Base-by-base conservation (phyloP, 441 rosid species). In the Adansonia rubrostipa region DNA sequence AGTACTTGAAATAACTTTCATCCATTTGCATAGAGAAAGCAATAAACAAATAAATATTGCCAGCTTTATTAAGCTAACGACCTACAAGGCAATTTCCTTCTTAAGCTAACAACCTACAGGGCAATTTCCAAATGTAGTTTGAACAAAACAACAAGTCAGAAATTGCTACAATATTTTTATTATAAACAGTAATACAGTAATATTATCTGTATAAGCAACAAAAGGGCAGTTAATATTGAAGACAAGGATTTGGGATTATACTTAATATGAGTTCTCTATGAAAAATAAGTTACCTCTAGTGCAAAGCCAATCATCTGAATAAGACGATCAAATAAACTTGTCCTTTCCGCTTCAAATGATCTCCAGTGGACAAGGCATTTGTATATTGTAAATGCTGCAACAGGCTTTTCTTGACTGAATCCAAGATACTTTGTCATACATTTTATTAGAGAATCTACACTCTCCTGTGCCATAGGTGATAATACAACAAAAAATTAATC, bases 351-450 rank as follows among this genome's bases (percentile, higher is more conserved):
- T 84, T 95, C 98, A 78, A 97, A 91, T 78, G 87, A 81, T 88
- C 80, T 92, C 98, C 99, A 97, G 75, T 90, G 90, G 73, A 92
- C 80, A 81, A 97, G 97, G 85, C 98, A 93, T 90, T 85, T 94
- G 81, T 97, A 93, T 63, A 95, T 86, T 44, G 98, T 95, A 84
- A 91, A 77, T 69, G 97, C 95, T 68, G 96, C 98, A 51, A 92
- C 89, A 68, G 99, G 97, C 81, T 88, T 89, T 71, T 90, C 97
- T 64, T 87, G 87, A 82, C 89, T 87, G 81, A 91, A 93, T 75
- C 99, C 98, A 20, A 92, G 66, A 73, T 92, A 77, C 82, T 85
- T 83, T 69, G 89, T 80, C 74, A 91, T 87, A 67, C 92, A 88
- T 78, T 84, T 83, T 74, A 97, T 78, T 66, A 93, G 91, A 79